These are phyloP conservation scores for Chlorella sp. DNA, from an alignment of 139 green algal genomes.

Conservation along the genomic window DNA sequence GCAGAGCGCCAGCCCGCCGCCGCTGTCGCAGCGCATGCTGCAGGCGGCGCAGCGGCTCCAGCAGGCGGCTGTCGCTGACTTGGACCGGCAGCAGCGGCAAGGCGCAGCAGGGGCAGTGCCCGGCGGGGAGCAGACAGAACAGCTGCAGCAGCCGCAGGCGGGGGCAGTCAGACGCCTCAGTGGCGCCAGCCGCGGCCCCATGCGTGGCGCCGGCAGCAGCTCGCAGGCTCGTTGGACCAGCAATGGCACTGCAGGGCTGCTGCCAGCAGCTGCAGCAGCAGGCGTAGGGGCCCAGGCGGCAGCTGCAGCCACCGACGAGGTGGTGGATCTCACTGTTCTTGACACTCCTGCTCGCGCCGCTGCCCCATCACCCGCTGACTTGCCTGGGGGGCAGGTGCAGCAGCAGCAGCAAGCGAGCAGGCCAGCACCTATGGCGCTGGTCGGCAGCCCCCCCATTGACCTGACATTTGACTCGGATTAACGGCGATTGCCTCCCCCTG, in stretches of 20 bases:
- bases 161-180: not conserved
- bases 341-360: not conserved
- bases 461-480: too few relatives aligned
- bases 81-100: not conserved
- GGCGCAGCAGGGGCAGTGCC: not conserved
- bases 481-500: too few relatives aligned
- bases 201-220: not conserved
- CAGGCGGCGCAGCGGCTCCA: not conserved
- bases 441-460: too few relatives aligned
- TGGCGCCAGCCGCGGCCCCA: not conserved
- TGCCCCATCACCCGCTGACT: too few relatives aligned
- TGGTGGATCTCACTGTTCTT: not conserved
- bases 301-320: not conserved
- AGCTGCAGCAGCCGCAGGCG: not conserved
- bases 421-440: too few relatives aligned
- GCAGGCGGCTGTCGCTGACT: not conserved
- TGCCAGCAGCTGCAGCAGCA: not conserved
- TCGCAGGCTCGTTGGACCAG: not conserved
- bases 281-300: not conserved
- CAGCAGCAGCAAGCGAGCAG: too few relatives aligned
- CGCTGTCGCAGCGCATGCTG: not conserved
- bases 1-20: not conserved
- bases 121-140: too few relatives aligned
- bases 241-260: not conserved
- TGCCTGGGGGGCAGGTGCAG: too few relatives aligned